Percentiles rank a stretch among this genome's conserved stretches.
These are phyloP conservation scores for Salicornia ramosissima DNA, from an alignment of 148 eudicot genomes.

Conservation along the genomic window DNA sequence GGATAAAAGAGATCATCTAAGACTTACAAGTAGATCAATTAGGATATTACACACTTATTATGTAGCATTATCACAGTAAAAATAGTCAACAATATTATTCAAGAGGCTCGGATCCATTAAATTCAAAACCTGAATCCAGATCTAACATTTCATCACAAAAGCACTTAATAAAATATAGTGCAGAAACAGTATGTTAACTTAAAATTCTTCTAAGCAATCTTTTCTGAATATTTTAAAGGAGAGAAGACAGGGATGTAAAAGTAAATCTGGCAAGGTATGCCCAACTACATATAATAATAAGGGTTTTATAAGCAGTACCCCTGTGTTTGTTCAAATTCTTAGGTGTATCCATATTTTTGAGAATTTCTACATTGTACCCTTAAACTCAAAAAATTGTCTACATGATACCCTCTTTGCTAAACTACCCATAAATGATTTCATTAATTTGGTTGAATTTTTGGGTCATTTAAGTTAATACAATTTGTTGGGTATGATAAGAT, in stretches of 20 bases:
- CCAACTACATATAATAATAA: not conserved
- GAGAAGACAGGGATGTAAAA: not conserved
- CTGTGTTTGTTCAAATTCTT: no score
- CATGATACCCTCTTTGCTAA: no score
- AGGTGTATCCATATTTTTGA: no score
- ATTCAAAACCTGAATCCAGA: not conserved
- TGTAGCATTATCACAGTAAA: not conserved
- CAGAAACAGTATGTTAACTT: not conserved
- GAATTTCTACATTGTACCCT: no score
- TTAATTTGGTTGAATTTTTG: no score
- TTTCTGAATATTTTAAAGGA: no score
- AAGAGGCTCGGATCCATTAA: not conserved
- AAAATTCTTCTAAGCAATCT: not conserved
- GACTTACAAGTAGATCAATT: constrained; percentile 6
- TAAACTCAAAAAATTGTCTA: no score
- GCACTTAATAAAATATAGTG: not conserved
- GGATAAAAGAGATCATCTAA: not conserved
- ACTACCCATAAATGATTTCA: no score
- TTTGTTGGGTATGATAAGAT: no score
- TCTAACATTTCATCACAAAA: not conserved
- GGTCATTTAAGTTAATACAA: no score
- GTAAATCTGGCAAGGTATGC: not conserved
- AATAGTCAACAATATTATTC: not conserved
- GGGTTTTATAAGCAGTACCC: no score
- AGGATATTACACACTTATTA: not conserved